These are phyloP conservation scores for Cercospora sesami DNA, from an alignment of 2,329 filamentous ascomycete genomes.

Conservation along the genomic window DNA sequence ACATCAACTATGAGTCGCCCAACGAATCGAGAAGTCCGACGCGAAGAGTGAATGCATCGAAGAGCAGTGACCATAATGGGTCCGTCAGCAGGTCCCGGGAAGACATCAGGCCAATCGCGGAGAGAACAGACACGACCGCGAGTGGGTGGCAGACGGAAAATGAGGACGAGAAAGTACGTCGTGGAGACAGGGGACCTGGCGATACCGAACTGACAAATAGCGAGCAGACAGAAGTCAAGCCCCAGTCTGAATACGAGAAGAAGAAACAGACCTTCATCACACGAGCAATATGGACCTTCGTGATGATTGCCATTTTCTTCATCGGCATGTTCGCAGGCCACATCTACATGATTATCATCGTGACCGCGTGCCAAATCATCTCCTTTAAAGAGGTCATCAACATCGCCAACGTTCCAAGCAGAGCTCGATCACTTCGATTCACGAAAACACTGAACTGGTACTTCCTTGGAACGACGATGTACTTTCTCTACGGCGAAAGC, in stretches of 20 bases:
- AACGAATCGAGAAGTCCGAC: slow-evolving; percentile 31
- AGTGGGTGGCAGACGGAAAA: slow-evolving; percentile 41
- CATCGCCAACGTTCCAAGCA: slow-evolving; percentile 90
- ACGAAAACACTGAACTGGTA: slow-evolving; percentile 99
- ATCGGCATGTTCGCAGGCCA: slow-evolving; percentile 90
- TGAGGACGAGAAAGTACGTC: slow-evolving; percentile 35
- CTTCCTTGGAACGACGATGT: slow-evolving; percentile 98
- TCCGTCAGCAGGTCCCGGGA: slow-evolving; percentile 29
- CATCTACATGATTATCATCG: slow-evolving; percentile 92
- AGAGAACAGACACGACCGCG: slow-evolving; percentile 33
- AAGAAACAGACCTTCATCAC: slow-evolving; percentile 98
- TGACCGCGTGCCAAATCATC: slow-evolving; percentile 91
- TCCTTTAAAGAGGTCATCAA: slow-evolving; percentile 99
- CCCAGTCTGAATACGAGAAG: slow-evolving; percentile 79
- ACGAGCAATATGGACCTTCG: slow-evolving; percentile 93
- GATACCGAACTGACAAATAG: slow-evolving; percentile 2
- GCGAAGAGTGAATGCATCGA: slow-evolving; percentile 46
- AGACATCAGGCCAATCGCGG: slow-evolving; percentile 25
- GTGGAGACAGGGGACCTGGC: not conserved
- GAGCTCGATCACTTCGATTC: slow-evolving; percentile 84
- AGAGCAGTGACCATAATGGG: slow-evolving; percentile 53
- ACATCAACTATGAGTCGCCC: slow-evolving; percentile 35
- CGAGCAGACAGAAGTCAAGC: slow-evolving; percentile 22
- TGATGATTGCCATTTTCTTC: slow-evolving; percentile 96
- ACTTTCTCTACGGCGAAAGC: slow-evolving; percentile 97